Conservation (phyloP, 768 basidiomycete genomes). For the Xerocomellus intermedius region DNA sequence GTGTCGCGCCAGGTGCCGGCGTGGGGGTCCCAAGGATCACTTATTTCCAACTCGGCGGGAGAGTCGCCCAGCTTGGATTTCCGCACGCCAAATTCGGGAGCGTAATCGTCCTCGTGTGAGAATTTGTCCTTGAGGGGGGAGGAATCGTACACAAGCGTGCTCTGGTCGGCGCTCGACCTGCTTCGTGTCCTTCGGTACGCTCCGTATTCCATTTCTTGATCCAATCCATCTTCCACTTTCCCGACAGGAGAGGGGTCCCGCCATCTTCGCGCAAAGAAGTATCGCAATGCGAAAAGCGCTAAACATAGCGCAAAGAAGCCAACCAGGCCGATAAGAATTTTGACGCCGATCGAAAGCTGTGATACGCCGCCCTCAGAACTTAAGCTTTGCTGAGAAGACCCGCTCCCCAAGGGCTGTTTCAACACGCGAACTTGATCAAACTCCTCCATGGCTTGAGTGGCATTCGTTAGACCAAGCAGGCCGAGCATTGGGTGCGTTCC, state of each 20-base stretch:
- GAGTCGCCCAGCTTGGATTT: not conserved
- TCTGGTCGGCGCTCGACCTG: constrained; percentile 25
- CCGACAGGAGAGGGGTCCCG: constrained; percentile 14
- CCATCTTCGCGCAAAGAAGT: constrained; percentile 45
- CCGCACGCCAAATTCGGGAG: constrained; percentile 12
- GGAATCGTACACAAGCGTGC: constrained; percentile 38
- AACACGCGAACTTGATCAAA: constrained; percentile 70
- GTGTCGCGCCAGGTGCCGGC: constrained; percentile 29
- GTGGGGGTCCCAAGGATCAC: constrained; percentile 26
- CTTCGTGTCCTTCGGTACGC: constrained; percentile 38
- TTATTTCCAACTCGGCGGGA: constrained; percentile 5
- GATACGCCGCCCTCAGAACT: constrained; percentile 26
- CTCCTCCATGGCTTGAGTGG: constrained; percentile 58
- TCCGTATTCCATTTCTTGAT: constrained; percentile 13
- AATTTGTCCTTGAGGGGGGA: constrained; percentile 34
- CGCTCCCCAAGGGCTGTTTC: constrained; percentile 50
- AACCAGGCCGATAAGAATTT: constrained; percentile 58
- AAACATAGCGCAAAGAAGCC: constrained; percentile 58
- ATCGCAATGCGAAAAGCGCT: constrained; percentile 53
- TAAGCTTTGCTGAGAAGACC: constrained; percentile 8
- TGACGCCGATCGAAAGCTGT: constrained; percentile 56
- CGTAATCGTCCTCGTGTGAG: constrained; percentile 8
- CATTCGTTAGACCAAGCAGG: constrained; percentile 61
- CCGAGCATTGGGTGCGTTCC: constrained; percentile 49
- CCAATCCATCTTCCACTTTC: constrained; percentile 13